Conservation (phyloP, 1,284 basidiomycete species). For the Cryptococcus depauperatus region DNA sequence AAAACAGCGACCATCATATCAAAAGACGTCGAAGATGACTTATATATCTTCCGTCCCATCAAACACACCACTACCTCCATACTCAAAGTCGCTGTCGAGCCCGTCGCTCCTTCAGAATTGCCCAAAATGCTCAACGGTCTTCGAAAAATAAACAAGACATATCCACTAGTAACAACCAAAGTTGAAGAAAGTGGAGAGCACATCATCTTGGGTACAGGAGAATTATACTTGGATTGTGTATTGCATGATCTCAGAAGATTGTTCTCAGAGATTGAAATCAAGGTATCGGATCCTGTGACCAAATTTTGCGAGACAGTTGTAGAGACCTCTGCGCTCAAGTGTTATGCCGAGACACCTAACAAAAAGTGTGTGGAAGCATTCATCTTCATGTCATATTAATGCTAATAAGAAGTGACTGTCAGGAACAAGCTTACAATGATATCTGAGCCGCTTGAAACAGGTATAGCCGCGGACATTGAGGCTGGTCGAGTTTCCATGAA, state of each 20-base stretch:
- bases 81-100: slow-evolving; percentile 98
- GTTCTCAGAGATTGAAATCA: slow-evolving; percentile 98
- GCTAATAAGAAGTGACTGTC: neutral
- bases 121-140: slow-evolving; percentile 98
- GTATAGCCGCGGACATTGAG: slow-evolving; percentile 91
- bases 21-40: slow-evolving; percentile 61
- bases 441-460: slow-evolving; percentile 85
- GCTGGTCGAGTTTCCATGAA: slow-evolving; percentile 81
- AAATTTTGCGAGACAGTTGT: slow-evolving; percentile 98
- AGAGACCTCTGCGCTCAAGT: slow-evolving; percentile 95
- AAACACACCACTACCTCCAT: slow-evolving; percentile 95
- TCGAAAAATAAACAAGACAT: slow-evolving; percentile 94
- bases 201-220: slow-evolving; percentile 91
- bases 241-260: slow-evolving; percentile 89
- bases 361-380: slow-evolving; percentile 64
- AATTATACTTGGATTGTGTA: slow-evolving; percentile 92
- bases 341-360: slow-evolving; percentile 97
- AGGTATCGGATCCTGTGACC: slow-evolving; percentile 97
- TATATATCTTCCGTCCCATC: slow-evolving; percentile 90
- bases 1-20: slow-evolving; percentile 88
- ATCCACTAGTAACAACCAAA: slow-evolving; percentile 87
- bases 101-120: slow-evolving; percentile 91
- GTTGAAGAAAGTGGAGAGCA: slow-evolving; percentile 99
- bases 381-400: neutral
- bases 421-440: slow-evolving; percentile 98